Conservation (phyloP, 176 grass and related monocot genomes). For the Triticum monococcum region DNA sequence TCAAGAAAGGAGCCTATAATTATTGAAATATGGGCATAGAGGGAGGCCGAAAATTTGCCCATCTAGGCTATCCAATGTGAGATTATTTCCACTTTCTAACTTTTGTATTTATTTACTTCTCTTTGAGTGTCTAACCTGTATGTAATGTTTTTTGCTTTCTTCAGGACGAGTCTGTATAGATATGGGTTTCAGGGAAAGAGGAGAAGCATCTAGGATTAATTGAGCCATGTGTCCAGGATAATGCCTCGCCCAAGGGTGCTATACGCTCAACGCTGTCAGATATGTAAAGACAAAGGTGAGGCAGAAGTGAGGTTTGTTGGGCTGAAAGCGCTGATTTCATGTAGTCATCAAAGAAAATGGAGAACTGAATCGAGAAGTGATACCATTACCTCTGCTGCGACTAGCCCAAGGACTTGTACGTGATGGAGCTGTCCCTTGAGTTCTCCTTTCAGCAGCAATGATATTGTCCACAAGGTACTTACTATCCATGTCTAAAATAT, state of each 20-base stretch:
- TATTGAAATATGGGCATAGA: slow-evolving; percentile 85
- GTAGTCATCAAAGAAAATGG: slow-evolving; percentile 70
- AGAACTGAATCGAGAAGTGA: slow-evolving; percentile 82
- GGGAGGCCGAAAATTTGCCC: slow-evolving; percentile 98
- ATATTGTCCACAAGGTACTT: too few relatives aligned
- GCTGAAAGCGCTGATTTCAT: slow-evolving; percentile 90
- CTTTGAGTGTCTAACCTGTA: background rate
- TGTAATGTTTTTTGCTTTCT: slow-evolving; percentile 31
- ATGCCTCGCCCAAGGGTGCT: too few relatives aligned
- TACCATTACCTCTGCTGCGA: slow-evolving; percentile 73
- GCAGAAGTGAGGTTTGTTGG: slow-evolving; percentile 98
- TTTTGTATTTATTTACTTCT: background rate
- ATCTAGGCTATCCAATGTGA: slow-evolving; percentile 94
- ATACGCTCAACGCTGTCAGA: slow-evolving; percentile 57
- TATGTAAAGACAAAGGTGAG: slow-evolving; percentile 99
- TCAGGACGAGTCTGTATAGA: slow-evolving; percentile 94
- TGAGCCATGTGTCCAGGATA: slow-evolving; percentile 98
- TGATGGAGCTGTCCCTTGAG: slow-evolving; percentile 80
- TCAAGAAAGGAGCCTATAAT: slow-evolving; percentile 94
- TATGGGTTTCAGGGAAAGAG: slow-evolving; percentile 99
- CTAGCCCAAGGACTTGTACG: slow-evolving; percentile 84
- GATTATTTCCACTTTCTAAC: slow-evolving; percentile 11
- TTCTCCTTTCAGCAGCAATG: slow-evolving; percentile 89
- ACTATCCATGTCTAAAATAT: too few relatives aligned
- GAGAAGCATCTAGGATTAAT: slow-evolving; percentile 90